Evolutionary conservation across 2,329 filamentous ascomycete genomes (phyloP).

Genomic region (Diaporthe sp.): DNA sequence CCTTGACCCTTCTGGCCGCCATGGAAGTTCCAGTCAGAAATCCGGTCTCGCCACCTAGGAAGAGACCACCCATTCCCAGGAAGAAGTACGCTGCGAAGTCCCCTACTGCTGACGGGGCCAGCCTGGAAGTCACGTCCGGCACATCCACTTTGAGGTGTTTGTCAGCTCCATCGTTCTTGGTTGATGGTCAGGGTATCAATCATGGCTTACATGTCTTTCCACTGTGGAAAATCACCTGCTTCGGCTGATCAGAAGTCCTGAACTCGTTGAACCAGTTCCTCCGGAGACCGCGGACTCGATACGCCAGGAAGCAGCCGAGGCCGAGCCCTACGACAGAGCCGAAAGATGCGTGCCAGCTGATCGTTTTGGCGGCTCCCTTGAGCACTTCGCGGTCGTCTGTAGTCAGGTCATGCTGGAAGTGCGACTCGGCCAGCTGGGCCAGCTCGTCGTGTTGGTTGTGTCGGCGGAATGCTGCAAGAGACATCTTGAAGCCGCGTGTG

Average conservation of each 20-base stretch:
- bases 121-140: slow-evolving; percentile 69
- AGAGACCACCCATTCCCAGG: slow-evolving; percentile 71
- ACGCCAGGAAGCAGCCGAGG: slow-evolving; percentile 69
- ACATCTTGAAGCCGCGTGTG: slow-evolving; percentile 8
- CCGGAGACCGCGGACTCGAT: slow-evolving; percentile 67
- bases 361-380: slow-evolving; percentile 64
- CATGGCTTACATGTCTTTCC: slow-evolving; percentile 64
- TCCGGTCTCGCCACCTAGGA: slow-evolving; percentile 74
- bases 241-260: slow-evolving; percentile 71
- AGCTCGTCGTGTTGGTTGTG: slow-evolving; percentile 61
- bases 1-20: slow-evolving; percentile 64
- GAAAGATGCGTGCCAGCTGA: slow-evolving; percentile 66
- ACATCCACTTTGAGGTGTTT: slow-evolving; percentile 61
- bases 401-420: slow-evolving; percentile 66
- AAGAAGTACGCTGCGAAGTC: slow-evolving; percentile 74
- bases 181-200: neutral
- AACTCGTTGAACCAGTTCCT: slow-evolving; percentile 72
- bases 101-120: slow-evolving; percentile 69
- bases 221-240: slow-evolving; percentile 71
- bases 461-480: slow-evolving; percentile 51
- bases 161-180: neutral
- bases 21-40: slow-evolving; percentile 68
- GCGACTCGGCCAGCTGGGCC: slow-evolving; percentile 66
- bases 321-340: slow-evolving; percentile 72
- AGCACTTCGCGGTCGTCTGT: slow-evolving; percentile 70